These are phyloP conservation scores for Talaromyces trachyspermus DNA, from an alignment of 495 filamentous ascomycete genomes.

Conservation along the genomic window DNA sequence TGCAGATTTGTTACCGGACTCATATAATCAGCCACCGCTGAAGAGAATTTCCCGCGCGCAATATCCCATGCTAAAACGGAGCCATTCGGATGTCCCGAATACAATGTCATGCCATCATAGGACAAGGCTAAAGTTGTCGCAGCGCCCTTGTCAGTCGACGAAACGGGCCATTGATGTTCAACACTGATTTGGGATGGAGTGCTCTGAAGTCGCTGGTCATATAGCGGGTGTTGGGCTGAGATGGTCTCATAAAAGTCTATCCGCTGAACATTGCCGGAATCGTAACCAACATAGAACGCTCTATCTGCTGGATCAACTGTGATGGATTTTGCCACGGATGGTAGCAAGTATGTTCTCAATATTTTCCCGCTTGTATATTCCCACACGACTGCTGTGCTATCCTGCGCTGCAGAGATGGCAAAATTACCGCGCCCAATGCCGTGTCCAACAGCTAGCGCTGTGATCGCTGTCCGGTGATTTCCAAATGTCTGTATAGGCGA, in stretches of 20 bases:
- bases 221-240: slow-evolving; percentile 41
- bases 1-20: slow-evolving; percentile 72
- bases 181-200: slow-evolving; percentile 50
- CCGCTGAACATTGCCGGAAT: slow-evolving; percentile 76
- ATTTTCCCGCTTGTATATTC: slow-evolving; percentile 71
- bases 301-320: slow-evolving; percentile 77
- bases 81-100: slow-evolving; percentile 77
- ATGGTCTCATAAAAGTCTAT: slow-evolving; percentile 63
- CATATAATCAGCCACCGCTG: slow-evolving; percentile 58
- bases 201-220: slow-evolving; percentile 46
- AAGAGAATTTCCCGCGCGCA: slow-evolving; percentile 52
- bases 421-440: slow-evolving; percentile 63
- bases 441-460: slow-evolving; percentile 58
- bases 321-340: slow-evolving; percentile 61
- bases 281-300: slow-evolving; percentile 73
- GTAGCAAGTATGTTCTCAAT: slow-evolving; percentile 72
- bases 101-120: slow-evolving; percentile 72
- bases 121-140: slow-evolving; percentile 58
- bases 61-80: slow-evolving; percentile 77
- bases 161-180: slow-evolving; percentile 53
- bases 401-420: slow-evolving; percentile 68
- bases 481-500: slow-evolving; percentile 61
- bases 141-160: slow-evolving; percentile 52
- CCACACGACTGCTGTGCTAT: slow-evolving; percentile 82
- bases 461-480: slow-evolving; percentile 74